Base-by-base conservation (phyloP, 1,139 yeast genomes). In the Entelexis sorbosivorans region DNA sequence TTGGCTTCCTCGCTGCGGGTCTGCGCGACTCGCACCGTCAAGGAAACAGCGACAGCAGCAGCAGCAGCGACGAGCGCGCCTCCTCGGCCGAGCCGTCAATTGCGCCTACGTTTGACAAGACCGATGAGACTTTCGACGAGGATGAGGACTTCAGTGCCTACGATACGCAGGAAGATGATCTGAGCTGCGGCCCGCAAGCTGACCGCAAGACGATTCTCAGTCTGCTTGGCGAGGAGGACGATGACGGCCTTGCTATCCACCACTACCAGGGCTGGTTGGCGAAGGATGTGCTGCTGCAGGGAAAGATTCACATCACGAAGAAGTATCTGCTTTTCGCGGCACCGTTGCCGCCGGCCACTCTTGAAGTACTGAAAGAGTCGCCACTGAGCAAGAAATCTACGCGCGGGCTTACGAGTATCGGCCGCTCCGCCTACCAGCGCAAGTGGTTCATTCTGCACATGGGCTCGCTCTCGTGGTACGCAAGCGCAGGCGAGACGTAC, bases 391-490 rank as follows among this genome's bases (percentile, higher is more conserved):
- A 57, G 38, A 55, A 56, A 39, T 19, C 40, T 5, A 5, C 39
- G 13, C 34, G 43, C 13, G 28, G 33, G 13, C 13, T 55, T 11
- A 39, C 51, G 2, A 31, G 35, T 14, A 19, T 52, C 3, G 52
- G 55, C 31, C n/a, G 39, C 10, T 35, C 57, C 4, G 19, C 51
- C 32, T 59, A 49, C 43, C 54, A 58, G 33, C 69, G 84, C 43
- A 82, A 75, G 63, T 91, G 96, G 96, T 87, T 88, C 14, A 76
- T 87, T 2, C 69, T 89, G 53, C 72, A 84, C 57, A 78, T 80
- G 40, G 81, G 81, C 50, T 76, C 89, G 0, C 71, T 89, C 22
- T 74, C 86, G 3, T 73, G 86, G 47, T 88, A 83, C 64, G 69
- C 77, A 10, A 78, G 78, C 6, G 76, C 95, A 0, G 80, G 87